Evolutionary conservation across 1,139 yeast species (phyloP), one percentile per base, ranked within the genome.

Genomic region (Kurtzmaniella natalensis): DNA sequence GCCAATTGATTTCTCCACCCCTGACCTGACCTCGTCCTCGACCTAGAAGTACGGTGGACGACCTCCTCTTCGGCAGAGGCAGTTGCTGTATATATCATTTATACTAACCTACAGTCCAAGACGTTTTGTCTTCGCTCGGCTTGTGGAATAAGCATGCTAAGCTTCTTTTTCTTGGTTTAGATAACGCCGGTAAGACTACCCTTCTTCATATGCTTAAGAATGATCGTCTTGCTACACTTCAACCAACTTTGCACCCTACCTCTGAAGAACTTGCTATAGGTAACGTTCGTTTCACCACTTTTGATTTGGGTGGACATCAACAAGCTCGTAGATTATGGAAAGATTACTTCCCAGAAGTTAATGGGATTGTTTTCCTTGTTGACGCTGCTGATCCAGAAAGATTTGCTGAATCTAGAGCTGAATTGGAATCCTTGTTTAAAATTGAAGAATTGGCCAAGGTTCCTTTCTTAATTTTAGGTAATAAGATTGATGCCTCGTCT

Each of bases 261-360:
- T 87, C 96, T 17, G 99, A 92, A 65, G 99, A 92, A 61, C 76
- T 92, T 51, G 94, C 97, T 40, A 92, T 92, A 53, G 98, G 97
- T 45, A 83, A 85, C 47, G 95, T 92, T 44, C 83, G 92, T 61
- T 92, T 92, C 74, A 92, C 99, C 41, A 94, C 98, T 27, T 92
- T 92, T 52, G 99, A 92, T 63, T 75, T 92, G 53, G 99, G 99
- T 61, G 99, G 99, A 28, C 98, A 92, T 70, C 82, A 78, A 59
- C 96, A 89, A 66, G 98, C 98, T 32, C 89, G 99, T 70, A 87
- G 98, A 67, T 79, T 92, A 57, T 92, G 99, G 99, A 89, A 88
- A 61, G 97, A 92, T 61, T 92, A 92, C 63, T 92, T 94, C 81
- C 99, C 98, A 37, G 98, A 92, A 64, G 98, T 92, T 37, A 85